phyloP scores from a whole-genome alignment of 2,329 filamentous ascomycete species.

The Aspergillus persii region DNA sequence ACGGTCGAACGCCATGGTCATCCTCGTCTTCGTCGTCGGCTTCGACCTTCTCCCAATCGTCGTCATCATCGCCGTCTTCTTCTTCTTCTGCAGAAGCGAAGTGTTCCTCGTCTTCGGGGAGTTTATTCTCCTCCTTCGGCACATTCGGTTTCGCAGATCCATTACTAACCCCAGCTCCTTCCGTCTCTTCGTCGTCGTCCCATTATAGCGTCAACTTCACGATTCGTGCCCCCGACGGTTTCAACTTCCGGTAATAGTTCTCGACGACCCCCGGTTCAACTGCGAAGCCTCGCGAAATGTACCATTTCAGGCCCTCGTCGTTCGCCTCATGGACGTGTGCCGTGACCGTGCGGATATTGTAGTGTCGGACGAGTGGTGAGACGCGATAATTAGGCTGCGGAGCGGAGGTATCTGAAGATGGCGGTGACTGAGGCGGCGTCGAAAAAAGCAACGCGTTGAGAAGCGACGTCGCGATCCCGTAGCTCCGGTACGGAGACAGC shows the following conservation, averaged over 20 bases:
- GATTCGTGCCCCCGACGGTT: constrained; percentile 55
- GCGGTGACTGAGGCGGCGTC: neutral
- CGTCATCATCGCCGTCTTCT: constrained; percentile 28
- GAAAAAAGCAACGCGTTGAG: constrained; percentile 44
- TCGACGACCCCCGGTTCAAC: constrained; percentile 50
- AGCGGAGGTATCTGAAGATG: neutral
- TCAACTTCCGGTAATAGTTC: constrained; percentile 59
- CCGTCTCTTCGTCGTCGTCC: constrained; percentile 21
- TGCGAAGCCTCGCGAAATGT: constrained; percentile 56
- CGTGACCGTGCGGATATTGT: constrained; percentile 53
- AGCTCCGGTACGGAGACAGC: constrained; percentile 57
- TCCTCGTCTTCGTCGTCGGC: constrained; percentile 34
- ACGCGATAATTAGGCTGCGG: constrained; percentile 16
- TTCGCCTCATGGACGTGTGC: constrained; percentile 66
- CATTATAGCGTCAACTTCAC: constrained; percentile 41
- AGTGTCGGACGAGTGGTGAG: constrained; percentile 44
- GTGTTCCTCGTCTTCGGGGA: neutral
- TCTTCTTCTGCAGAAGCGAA: neutral
- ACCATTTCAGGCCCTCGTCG: constrained; percentile 60
- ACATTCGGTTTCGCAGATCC: neutral
- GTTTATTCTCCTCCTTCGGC: neutral
- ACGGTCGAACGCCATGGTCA: constrained; percentile 30
- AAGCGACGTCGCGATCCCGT: constrained; percentile 57
- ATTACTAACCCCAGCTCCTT: neutral
- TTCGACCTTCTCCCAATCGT: constrained; percentile 46